Evolutionary conservation across 2,329 filamentous ascomycete species (phyloP), one percentile per base, ranked within the genome.

Genomic region (Penicillium griseofulvum): DNA sequence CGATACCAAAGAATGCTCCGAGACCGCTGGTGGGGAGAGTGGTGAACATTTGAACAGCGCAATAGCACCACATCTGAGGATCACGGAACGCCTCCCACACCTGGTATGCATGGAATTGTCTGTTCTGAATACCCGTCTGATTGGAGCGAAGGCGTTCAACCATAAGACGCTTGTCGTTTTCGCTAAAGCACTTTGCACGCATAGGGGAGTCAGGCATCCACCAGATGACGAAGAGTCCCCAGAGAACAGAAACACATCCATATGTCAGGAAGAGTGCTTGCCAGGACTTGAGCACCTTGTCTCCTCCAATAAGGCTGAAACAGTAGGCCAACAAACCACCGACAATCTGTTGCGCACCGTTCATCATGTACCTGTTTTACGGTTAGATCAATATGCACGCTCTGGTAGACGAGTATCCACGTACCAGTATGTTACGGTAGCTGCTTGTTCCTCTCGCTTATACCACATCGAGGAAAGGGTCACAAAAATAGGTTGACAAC

Each of bases 1-100:
- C 87, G 63, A 91, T 87, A 59, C 87, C 87, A 51, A 87, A 84
- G 67, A 90, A 91, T 0, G 84, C 85, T 7, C 88, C 88, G 0
- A 91, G 80, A 0, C 88, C 88, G 19, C 83, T 86, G 0, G 87
- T 91, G 0, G 88, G 88, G 1, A 91, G 76, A 0, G 87, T 91
- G 0, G 88, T 90, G 71, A 84, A 87, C 22, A 91, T 76, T 50
- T 86, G 82, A 44, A 91, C 86, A 7, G 83, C 72, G 42, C 81
- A 81, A 66, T 88, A 87, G 38, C 83, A 83, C 77, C 81, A 89
- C 36, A 79, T 80, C 70, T 90, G 86, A 1, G 87, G 86, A 61
- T 91, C 88, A 0, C 70, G 71, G 10, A 89, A 72, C 0, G 84
- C 81, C 61, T 85, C 82, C 59, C 74, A 78, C 62, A 83, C 71